Evolutionary conservation across 2,329 filamentous ascomycete genomes (phyloP), one percentile per base, ranked within the genome.

Genomic region (Colletotrichum tabaci): DNA sequence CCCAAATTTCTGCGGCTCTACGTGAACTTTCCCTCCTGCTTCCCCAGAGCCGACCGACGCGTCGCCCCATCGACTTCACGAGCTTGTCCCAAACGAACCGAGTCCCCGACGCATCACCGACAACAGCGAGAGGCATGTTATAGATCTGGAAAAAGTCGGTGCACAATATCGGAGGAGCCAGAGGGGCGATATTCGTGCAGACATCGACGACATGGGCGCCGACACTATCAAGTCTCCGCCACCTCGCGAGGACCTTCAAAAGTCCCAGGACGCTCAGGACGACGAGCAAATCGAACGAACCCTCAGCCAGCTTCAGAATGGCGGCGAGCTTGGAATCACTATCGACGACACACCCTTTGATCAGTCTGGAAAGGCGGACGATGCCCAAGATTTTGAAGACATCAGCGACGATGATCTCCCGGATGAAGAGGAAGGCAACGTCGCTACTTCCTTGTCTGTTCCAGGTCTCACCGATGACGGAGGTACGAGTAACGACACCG

Each of bases 391-490:
- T 79, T 99, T 87, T 77, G 94, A 94, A 79, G 94, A 98, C 78
- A 95, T 98, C 73, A 93, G 93, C 75, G 96, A 98, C 79, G 95
- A 97, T 79, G 95, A 98, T 74, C 87, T 98, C 9, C 93, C 94
- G 13, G 94, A 96, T 8, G 94, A 96, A 74, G 91, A 94, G 72
- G 88, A 91, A 66, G 82, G 81, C 38, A 81, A 80, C 13, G 81
- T 79, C 6, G 81, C 79, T 62, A 77, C 79, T 18, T 86, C 84
- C 16, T 79, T 83, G 57, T 86, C 89, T 66, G 79, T 86, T n/a
- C 87, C 88, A 0, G 86, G 84, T 13, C 78, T 90, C 38, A 89
- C 87, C 2, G 89, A 92, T 73, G 89, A 92, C 76, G 87, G 87
- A 55, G 88, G 87, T 60, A 88, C 87, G 3, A 90, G 87, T 71